A percentile compares a stretch with the other conserved stretches of the same genome.
phyloP scores from a whole-genome alignment of 1,139 yeast genomes.

The Yarrowia galli region DNA sequence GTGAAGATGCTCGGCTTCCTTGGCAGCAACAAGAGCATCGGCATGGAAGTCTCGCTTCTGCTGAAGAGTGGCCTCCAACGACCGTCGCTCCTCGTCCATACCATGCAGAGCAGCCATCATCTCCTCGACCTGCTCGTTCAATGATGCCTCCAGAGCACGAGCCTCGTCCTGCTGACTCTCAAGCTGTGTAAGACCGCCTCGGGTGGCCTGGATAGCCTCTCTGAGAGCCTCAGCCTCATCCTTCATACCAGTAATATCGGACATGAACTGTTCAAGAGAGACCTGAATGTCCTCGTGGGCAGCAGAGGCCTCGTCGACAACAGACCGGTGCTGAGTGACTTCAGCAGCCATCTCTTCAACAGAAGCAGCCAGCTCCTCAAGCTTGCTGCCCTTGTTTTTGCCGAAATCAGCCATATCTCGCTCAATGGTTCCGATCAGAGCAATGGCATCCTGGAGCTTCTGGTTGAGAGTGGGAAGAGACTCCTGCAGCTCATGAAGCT shows the following conservation, averaged over 20 bases:
- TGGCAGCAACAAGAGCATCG: conserved; percentile 31
- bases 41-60: conserved; percentile 61
- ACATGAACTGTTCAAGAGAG: conserved; percentile 71
- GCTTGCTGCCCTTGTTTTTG: conserved; percentile 78
- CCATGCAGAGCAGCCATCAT: conserved; percentile 72
- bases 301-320: conserved; percentile 59
- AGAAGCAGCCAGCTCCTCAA: conserved; percentile 65
- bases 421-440: conserved; percentile 66
- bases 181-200: conserved; percentile 49
- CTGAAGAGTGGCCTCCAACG: conserved; percentile 62
- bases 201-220: conserved; percentile 54
- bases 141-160: conserved; percentile 51
- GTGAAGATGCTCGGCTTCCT: conserved; percentile 55
- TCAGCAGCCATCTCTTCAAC: conserved; percentile 43
- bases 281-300: conserved; percentile 70
- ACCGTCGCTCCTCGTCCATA: conserved; percentile 78
- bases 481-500: conserved; percentile 58
- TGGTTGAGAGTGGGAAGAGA: conserved; percentile 41
- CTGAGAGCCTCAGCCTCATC: conserved; percentile 55
- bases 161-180: conserved; percentile 49
- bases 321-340: conserved; percentile 53
- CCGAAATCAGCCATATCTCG: conserved; percentile 84
- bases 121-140: conserved; percentile 59
- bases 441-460: conserved; percentile 53
- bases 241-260: conserved; percentile 59